Evolutionary conservation across 2,329 filamentous ascomycete genomes (phyloP).

Genomic region (Aureobasidium sp.): DNA sequence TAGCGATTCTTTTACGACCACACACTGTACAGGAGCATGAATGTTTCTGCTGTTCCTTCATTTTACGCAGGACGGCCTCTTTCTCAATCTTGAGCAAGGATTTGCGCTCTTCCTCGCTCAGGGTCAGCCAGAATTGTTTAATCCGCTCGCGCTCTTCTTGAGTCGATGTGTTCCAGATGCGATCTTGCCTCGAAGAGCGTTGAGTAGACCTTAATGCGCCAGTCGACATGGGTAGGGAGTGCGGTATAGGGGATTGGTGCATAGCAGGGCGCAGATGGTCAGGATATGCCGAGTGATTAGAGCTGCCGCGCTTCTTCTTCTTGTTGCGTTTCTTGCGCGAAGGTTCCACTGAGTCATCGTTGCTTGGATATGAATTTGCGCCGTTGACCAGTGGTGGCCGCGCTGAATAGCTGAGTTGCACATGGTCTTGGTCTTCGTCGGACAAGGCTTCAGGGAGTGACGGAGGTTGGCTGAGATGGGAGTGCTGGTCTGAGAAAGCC

Average conservation of each 20-base stretch:
- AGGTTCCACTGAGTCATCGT: neutral
- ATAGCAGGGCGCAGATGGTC: conserved; percentile 2
- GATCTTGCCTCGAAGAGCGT: conserved; percentile 50
- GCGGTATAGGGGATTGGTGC: conserved; percentile 25
- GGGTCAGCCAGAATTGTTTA: conserved; percentile 93
- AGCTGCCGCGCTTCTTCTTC: conserved; percentile 11
- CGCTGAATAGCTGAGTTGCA: conserved; percentile 24
- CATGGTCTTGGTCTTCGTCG: conserved; percentile 35
- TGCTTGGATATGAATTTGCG: conserved; percentile 16
- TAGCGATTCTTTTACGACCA: conserved; percentile 89
- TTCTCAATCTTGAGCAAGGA: conserved; percentile 97
- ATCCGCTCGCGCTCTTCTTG: conserved; percentile 94
- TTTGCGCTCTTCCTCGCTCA: conserved; percentile 90
- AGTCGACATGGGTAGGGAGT: conserved; percentile 36
- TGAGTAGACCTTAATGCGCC: conserved; percentile 34
- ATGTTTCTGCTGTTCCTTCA: conserved; percentile 99
- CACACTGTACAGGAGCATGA: conserved; percentile 98
- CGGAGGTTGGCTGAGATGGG: conserved; percentile 26
- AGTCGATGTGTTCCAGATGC: conserved; percentile 96
- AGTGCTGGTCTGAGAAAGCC: conserved; percentile 12
- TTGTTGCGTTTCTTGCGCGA: conserved; percentile 15
- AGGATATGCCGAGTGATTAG: neutral
- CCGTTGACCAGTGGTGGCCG: conserved; percentile 32
- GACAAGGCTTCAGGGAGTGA: conserved; percentile 30
- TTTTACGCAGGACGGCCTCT: conserved; percentile 94